phyloP scores from a whole-genome alignment of 208 protist genomes.

The Strigomonas galati region DNA sequence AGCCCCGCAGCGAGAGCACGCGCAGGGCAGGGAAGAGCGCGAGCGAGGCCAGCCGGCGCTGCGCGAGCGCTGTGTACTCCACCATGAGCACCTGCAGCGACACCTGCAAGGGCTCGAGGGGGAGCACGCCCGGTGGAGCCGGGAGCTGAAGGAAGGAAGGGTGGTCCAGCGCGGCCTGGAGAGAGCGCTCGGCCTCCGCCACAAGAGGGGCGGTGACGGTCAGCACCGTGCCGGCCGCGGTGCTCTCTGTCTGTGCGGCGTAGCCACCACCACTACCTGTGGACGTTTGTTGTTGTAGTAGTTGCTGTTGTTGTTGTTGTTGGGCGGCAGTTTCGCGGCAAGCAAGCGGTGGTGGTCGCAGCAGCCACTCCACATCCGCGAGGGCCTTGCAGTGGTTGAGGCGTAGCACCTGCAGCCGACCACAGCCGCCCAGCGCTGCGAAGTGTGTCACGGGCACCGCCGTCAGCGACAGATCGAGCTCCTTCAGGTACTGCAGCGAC shows the following conservation, averaged over 20 bases:
- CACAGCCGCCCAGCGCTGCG: conserved; percentile 31
- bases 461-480: conserved; percentile 44
- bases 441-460: conserved; percentile 25
- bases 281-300: no score
- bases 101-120: conserved; percentile 10
- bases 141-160: no score
- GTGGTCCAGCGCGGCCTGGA: not conserved
- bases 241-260: not conserved
- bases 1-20: conserved; percentile 20
- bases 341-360: conserved; percentile 6
- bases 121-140: not conserved
- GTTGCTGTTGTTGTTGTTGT: no score
- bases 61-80: conserved; percentile 20
- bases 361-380: conserved; percentile 22
- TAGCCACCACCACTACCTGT: no score
- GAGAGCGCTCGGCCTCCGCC: not conserved
- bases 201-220: not conserved
- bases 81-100: conserved; percentile 20
- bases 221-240: not conserved
- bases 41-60: conserved; percentile 15
- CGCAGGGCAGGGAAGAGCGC: conserved; percentile 12
- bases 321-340: not conserved
- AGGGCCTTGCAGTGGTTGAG: conserved; percentile 37
- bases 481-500: conserved; percentile 21
- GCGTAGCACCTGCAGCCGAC: conserved; percentile 33